A percentile compares a stretch with the other conserved stretches of the same genome.
Conservation (phyloP, 1,284 basidiomycete genomes). For the Boletus smithii region DNA sequence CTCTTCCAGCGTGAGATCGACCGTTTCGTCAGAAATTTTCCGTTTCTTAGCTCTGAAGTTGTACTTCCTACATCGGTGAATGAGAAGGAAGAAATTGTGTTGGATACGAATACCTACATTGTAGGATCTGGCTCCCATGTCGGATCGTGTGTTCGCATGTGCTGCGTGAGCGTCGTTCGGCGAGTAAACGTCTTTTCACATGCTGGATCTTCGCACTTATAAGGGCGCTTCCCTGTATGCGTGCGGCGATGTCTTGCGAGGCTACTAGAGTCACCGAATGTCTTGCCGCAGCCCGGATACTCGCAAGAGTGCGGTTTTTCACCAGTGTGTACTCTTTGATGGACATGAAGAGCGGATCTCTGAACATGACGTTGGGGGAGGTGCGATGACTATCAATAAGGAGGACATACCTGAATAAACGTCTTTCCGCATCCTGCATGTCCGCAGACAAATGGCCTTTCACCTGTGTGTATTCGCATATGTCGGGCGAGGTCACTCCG, state of each 20-base stretch:
- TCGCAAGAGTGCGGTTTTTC: slow-evolving; percentile 88
- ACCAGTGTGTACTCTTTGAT: slow-evolving; percentile 82
- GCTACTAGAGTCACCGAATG: slow-evolving; percentile 86
- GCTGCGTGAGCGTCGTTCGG: slow-evolving; percentile 72
- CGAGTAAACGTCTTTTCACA: slow-evolving; percentile 86
- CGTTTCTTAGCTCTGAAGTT: slow-evolving; percentile 70
- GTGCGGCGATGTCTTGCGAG: slow-evolving; percentile 85
- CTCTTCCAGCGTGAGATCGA: slow-evolving; percentile 55
- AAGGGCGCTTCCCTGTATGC: slow-evolving; percentile 80
- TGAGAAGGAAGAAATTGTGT: slow-evolving; percentile 11
- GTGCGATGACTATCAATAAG: slow-evolving; percentile 1
- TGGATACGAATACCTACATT: slow-evolving; percentile 49
- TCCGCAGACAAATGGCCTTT: slow-evolving; percentile 75
- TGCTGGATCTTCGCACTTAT: slow-evolving; percentile 72
- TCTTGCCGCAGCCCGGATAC: slow-evolving; percentile 78
- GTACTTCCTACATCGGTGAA: slow-evolving; percentile 52
- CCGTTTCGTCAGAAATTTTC: slow-evolving; percentile 49
- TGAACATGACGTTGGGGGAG: slow-evolving; percentile 33
- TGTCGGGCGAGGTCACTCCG: slow-evolving; percentile 76
- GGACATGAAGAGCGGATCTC: slow-evolving; percentile 84
- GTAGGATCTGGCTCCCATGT: slow-evolving; percentile 77
- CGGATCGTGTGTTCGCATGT: slow-evolving; percentile 81
- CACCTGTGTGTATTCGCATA: slow-evolving; percentile 85
- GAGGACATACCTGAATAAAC: slow-evolving; percentile 70
- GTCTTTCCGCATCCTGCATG: slow-evolving; percentile 76